Conservation (phyloP, 768 basidiomycete genomes). For the Dentipellis fragilis region DNA sequence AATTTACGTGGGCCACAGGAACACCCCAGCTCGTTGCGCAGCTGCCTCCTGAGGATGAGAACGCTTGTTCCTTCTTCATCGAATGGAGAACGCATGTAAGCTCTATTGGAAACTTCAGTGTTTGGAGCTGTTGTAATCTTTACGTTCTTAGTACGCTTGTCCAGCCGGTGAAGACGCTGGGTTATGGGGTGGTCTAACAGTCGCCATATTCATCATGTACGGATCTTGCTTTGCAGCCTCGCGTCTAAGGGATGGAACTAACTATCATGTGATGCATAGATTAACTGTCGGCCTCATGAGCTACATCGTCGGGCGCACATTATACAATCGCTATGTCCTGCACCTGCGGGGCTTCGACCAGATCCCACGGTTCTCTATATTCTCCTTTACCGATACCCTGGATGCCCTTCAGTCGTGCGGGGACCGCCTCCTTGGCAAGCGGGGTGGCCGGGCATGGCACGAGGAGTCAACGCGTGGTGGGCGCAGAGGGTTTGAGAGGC, state of each 20-base stretch:
- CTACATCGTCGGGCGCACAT: conserved; percentile 57
- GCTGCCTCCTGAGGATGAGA: conserved; percentile 56
- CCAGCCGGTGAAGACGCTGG: conserved; percentile 49
- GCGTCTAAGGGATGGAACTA: not conserved
- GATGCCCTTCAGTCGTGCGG: conserved; percentile 15
- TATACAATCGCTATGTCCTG: conserved; percentile 75
- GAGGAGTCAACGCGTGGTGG: conserved; percentile 8
- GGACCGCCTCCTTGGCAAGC: conserved; percentile 14
- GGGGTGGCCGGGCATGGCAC: conserved; percentile 14
- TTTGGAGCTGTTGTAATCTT: not conserved
- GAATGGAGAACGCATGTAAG: conserved; percentile 80
- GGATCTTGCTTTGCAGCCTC: conserved; percentile 19
- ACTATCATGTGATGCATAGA: conserved; percentile 24
- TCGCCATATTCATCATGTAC: conserved; percentile 49
- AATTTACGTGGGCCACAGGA: conserved; percentile 21
- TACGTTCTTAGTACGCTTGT: conserved; percentile 50
- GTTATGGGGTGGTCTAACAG: conserved; percentile 37
- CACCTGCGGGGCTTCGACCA: conserved; percentile 62
- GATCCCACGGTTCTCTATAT: conserved; percentile 49
- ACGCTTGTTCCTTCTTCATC: conserved; percentile 67
- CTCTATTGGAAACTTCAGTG: not conserved
- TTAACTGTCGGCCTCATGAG: conserved; percentile 43
- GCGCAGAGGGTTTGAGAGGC: conserved; percentile 17
- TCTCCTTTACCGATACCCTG: conserved; percentile 19
- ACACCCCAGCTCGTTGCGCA: conserved; percentile 51